These are phyloP conservation scores for Lactarius deliciosus DNA, from an alignment of 768 basidiomycete genomes.

Conservation along the genomic window DNA sequence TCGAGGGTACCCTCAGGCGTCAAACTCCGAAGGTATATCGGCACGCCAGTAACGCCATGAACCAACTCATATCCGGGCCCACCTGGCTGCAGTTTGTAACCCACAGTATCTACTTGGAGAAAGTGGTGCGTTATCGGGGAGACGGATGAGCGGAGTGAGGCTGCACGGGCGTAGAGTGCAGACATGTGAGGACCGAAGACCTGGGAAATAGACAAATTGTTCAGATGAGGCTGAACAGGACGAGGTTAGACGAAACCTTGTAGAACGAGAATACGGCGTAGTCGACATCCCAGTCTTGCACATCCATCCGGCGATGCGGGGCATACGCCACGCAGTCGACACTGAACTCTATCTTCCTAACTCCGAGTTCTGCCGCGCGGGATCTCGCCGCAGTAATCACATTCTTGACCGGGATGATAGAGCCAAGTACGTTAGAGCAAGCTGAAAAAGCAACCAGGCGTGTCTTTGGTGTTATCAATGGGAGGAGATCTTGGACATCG, in stretches of 20 bases:
- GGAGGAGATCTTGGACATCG: constrained; percentile 54
- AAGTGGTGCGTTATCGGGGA: constrained; percentile 70
- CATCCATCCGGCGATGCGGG: constrained; percentile 70
- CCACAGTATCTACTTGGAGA: constrained; percentile 44
- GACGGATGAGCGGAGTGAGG: constrained; percentile 52
- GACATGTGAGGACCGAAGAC: constrained; percentile 75
- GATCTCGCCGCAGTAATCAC: constrained; percentile 51
- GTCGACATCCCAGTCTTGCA: constrained; percentile 75
- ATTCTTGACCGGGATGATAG: constrained; percentile 59
- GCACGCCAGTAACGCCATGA: constrained; percentile 57
- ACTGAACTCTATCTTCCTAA: constrained; percentile 60
- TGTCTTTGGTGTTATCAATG: constrained; percentile 62
- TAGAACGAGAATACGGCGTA: constrained; percentile 72
- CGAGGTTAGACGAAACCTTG: constrained; percentile 49
- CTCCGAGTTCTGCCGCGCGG: constrained; percentile 52
- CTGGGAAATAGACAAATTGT: constrained; percentile 37
- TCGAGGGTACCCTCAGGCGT: constrained; percentile 45
- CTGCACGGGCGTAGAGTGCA: constrained; percentile 56
- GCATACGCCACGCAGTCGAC: constrained; percentile 81
- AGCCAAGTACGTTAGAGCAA: constrained; percentile 75
- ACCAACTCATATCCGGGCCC: constrained; percentile 74
- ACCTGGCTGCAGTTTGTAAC: constrained; percentile 70
- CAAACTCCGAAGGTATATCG: constrained; percentile 63
- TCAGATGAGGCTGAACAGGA: not conserved
- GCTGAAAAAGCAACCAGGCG: constrained; percentile 73